These are phyloP conservation scores for Volutella citrinella DNA, from an alignment of 2,329 filamentous ascomycete species.

Conservation along the genomic window DNA sequence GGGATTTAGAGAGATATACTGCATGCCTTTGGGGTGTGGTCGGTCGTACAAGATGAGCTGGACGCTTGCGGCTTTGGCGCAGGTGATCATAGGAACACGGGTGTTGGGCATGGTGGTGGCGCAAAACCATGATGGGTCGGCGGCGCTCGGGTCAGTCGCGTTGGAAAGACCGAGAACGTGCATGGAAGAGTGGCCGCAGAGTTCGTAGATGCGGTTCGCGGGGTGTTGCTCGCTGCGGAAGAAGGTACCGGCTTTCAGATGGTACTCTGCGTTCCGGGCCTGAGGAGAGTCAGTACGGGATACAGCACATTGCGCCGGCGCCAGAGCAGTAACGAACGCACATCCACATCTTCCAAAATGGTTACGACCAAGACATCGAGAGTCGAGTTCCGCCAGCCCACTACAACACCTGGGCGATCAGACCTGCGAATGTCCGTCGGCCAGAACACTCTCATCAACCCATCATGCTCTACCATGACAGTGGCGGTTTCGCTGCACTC, in stretches of 20 bases:
- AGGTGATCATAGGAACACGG: constrained; percentile 69
- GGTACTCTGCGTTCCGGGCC: constrained; percentile 80
- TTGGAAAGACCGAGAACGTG: constrained; percentile 86
- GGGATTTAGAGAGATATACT: constrained; percentile 88
- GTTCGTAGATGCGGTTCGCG: constrained; percentile 73
- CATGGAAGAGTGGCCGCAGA: constrained; percentile 80
- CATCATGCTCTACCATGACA: constrained; percentile 74
- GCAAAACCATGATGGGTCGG: constrained; percentile 68
- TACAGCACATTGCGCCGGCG: too few species aligned
- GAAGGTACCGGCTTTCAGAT: constrained; percentile 77
- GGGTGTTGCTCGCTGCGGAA: constrained; percentile 80
- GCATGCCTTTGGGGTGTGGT: constrained; percentile 83
- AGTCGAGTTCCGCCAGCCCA: constrained; percentile 93
- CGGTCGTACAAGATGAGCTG: constrained; percentile 89
- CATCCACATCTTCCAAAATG: constrained; percentile 86
- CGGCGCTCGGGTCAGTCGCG: constrained; percentile 43
- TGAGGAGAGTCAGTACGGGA: too few species aligned
- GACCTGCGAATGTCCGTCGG: constrained; percentile 78
- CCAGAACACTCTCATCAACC: constrained; percentile 98
- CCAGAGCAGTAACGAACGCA: too few species aligned
- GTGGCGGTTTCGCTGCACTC: too few species aligned
- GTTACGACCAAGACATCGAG: constrained; percentile 88
- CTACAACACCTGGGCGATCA: constrained; percentile 75
- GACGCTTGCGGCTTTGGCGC: constrained; percentile 67
- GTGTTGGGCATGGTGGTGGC: constrained; percentile 50